Evolutionary conservation across 2,329 filamentous ascomycete species (phyloP).

Genomic region (Fusarium sp.): DNA sequence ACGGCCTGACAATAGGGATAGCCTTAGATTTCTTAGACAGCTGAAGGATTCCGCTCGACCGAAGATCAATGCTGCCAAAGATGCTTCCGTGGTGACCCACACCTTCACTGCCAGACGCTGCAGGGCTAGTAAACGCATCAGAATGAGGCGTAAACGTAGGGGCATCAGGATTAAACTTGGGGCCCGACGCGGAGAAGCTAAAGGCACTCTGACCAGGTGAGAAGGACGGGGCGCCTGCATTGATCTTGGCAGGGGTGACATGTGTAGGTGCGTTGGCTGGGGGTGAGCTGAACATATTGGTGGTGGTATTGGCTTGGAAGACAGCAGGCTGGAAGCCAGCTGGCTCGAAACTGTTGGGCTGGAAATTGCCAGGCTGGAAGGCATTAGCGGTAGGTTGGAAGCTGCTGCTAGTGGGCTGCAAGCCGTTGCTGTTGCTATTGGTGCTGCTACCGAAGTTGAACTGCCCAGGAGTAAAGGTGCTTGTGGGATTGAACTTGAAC

Average conservation of each 20-base stretch:
- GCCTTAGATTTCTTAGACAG: conserved; percentile 84
- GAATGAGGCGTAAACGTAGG: conserved; percentile 80
- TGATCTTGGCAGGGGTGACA: conserved; percentile 68
- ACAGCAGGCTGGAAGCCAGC: conserved; percentile 61
- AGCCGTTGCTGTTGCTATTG: conserved; percentile 49
- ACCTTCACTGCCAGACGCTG: conserved; percentile 62
- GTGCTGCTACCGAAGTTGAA: conserved; percentile 51
- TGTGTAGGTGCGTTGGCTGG: conserved; percentile 31
- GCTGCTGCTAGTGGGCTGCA: conserved; percentile 50
- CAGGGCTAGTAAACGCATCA: conserved; percentile 63
- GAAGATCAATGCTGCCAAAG: conserved; percentile 79
- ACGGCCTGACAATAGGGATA: conserved; percentile 82
- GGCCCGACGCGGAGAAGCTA: conserved; percentile 77
- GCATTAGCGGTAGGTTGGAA: conserved; percentile 66
- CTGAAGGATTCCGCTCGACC: conserved; percentile 74
- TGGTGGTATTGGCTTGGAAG: conserved; percentile 57
- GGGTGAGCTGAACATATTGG: conserved; percentile 42
- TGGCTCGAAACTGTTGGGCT: conserved; percentile 27
- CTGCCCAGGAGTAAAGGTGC: conserved; percentile 47
- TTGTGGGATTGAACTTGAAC: conserved; percentile 81
- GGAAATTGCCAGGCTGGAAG: conserved; percentile 54
- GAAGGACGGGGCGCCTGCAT: conserved; percentile 79
- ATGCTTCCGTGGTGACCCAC: conserved; percentile 67
- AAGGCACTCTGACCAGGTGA: conserved; percentile 77
- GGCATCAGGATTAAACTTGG: conserved; percentile 82